phyloP scores from a whole-genome alignment of 1,284 basidiomycete genomes.

The Ganoderma sinense region DNA sequence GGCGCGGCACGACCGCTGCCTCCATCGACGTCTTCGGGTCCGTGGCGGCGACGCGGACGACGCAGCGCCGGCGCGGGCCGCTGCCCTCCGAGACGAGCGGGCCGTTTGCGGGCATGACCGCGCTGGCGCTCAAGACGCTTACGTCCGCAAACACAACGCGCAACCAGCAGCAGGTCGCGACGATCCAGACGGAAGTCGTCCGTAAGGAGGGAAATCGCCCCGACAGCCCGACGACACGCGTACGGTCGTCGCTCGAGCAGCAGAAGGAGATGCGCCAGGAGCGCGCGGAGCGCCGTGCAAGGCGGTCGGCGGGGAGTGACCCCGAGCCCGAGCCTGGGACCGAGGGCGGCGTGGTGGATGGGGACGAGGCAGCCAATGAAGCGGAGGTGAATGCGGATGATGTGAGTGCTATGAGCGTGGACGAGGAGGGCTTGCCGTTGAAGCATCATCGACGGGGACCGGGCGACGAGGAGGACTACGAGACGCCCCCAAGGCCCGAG shows the following conservation, averaged over 20 bases:
- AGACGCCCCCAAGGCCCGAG: conserved; percentile 61
- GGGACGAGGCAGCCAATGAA: conserved; percentile 12
- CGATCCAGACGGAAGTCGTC: conserved; percentile 71
- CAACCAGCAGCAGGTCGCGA: conserved; percentile 71
- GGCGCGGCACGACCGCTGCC: conserved; percentile 51
- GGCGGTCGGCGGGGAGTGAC: conserved; percentile 51
- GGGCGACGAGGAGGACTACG: conserved; percentile 86
- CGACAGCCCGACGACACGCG: conserved; percentile 80
- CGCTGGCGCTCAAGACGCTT: conserved; percentile 69
- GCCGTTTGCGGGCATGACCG: conserved; percentile 68
- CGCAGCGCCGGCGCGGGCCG: conserved; percentile 46
- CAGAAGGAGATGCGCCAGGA: conserved; percentile 75
- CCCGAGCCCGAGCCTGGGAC: neutral
- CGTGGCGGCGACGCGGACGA: conserved; percentile 40
- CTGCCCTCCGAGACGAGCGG: conserved; percentile 46
- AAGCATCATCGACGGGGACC: conserved; percentile 67
- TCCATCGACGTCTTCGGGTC: conserved; percentile 48
- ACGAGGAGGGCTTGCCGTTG: conserved; percentile 38
- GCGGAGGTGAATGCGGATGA: conserved; percentile 31
- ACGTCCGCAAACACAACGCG: conserved; percentile 73
- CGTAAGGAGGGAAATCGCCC: conserved; percentile 76
- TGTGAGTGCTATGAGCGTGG: conserved; percentile 36
- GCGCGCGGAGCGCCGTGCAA: conserved; percentile 71
- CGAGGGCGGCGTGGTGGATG: neutral
- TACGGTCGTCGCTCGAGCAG: conserved; percentile 74